Evolutionary conservation across 1,284 basidiomycete genomes (phyloP).

Genomic region (Phellopilus nigrolimitatus): DNA sequence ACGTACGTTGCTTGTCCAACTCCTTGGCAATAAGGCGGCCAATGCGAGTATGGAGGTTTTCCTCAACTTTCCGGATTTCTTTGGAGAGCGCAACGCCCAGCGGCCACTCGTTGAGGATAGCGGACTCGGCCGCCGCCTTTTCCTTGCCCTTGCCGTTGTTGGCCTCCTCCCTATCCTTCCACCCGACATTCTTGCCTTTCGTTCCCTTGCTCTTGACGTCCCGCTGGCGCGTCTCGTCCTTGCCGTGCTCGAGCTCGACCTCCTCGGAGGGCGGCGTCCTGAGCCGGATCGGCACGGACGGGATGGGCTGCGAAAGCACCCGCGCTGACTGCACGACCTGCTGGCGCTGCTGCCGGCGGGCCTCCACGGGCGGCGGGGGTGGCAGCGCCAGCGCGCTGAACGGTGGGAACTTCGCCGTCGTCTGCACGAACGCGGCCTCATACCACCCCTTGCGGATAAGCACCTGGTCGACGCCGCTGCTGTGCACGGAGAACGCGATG

Average conservation of each 20-base stretch:
- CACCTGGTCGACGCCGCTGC: slow-evolving; percentile 77
- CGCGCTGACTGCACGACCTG: slow-evolving; percentile 23
- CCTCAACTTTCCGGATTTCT: slow-evolving; percentile 78
- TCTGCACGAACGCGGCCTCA: slow-evolving; percentile 52
- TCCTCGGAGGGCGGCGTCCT: slow-evolving; percentile 73
- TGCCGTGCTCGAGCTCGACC: slow-evolving; percentile 54
- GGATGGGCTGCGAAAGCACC: slow-evolving; percentile 25
- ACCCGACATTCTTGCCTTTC: slow-evolving; percentile 45
- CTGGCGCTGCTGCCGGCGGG: slow-evolving; percentile 35
- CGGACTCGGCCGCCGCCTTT: slow-evolving; percentile 34
- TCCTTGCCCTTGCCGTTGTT: slow-evolving; percentile 39
- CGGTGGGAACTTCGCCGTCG: slow-evolving; percentile 60
- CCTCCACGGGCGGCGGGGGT: slow-evolving; percentile 30
- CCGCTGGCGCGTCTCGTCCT: slow-evolving; percentile 49
- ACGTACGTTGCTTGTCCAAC: slow-evolving; percentile 81
- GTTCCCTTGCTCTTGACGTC: slow-evolving; percentile 53
- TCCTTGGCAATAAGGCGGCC: slow-evolving; percentile 74
- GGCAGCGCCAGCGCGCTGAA: slow-evolving; percentile 32
- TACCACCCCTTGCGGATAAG: slow-evolving; percentile 79
- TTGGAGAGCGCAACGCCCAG: slow-evolving; percentile 54
- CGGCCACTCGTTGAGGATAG: slow-evolving; percentile 44
- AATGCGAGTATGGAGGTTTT: slow-evolving; percentile 67
- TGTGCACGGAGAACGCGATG: slow-evolving; percentile 78
- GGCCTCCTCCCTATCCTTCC: slow-evolving; percentile 36
- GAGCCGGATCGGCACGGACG: slow-evolving; percentile 36